These are phyloP conservation scores for Forsythia suspensa DNA, from an alignment of 257 asterid genomes.

Conservation along the genomic window DNA sequence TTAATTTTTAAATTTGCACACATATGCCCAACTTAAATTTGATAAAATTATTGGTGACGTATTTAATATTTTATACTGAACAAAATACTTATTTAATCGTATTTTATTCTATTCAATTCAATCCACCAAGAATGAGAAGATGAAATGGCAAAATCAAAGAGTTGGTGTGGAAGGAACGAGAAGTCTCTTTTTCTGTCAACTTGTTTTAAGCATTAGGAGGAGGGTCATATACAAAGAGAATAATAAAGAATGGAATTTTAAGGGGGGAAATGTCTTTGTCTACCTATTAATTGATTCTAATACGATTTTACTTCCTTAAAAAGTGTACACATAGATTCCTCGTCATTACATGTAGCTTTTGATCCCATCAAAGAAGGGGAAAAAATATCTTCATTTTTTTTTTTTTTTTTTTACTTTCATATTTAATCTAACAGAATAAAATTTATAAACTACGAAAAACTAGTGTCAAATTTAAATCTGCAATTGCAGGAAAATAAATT, in stretches of 20 bases:
- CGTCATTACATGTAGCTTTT: not conserved
- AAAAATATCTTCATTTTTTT: not conserved
- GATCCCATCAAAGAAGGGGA: constrained; percentile 9
- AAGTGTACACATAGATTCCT: no score
- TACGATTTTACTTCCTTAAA: no score
- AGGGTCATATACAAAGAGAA: not conserved
- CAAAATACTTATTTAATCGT: no score
- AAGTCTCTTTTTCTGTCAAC: not conserved
- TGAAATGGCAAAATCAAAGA: not conserved
- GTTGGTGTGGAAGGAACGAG: not conserved
- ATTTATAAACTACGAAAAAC: no score
- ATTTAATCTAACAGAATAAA: no score
- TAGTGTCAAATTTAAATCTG: no score
- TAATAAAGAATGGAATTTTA: not conserved
- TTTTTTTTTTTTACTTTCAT: no score
- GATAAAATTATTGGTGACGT: not conserved
- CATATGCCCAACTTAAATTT: no score
- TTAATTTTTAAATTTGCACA: no score
- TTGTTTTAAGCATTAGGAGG: not conserved
- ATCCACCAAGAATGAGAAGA: not conserved
- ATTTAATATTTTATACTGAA: no score
- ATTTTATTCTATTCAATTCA: no score
- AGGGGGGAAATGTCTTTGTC: not conserved
- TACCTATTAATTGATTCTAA: not conserved
- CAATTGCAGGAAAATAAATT: no score